Evolutionary conservation across 2,329 filamentous ascomycete species (phyloP).

Genomic region (Pseudocercospora musae): DNA sequence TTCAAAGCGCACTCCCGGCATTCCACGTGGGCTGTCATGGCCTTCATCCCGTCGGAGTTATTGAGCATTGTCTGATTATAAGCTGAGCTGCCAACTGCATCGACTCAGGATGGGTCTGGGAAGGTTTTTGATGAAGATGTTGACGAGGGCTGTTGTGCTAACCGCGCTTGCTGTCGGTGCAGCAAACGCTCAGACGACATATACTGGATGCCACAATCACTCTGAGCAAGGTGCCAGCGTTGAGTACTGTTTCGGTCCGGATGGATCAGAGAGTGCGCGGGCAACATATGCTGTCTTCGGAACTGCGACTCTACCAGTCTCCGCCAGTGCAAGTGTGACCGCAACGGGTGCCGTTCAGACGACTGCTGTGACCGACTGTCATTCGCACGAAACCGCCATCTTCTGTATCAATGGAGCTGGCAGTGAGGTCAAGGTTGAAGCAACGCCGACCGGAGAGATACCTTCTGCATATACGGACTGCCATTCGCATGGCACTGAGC

Average conservation of each 20-base stretch:
- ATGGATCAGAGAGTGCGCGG: slow-evolving; percentile 16
- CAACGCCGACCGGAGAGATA: slow-evolving; percentile 50
- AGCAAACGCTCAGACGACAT: slow-evolving; percentile 20
- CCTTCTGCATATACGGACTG: slow-evolving; percentile 56
- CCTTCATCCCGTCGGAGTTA: background rate
- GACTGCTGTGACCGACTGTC: slow-evolving; percentile 15
- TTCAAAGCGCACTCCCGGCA: background rate
- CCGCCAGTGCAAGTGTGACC: slow-evolving; percentile 12
- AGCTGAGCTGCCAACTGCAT: background rate
- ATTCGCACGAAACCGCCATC: slow-evolving; percentile 10
- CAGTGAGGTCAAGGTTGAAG: slow-evolving; percentile 50
- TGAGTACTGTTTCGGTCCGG: slow-evolving; percentile 20
- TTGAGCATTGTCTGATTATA: background rate
- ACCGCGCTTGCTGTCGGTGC: slow-evolving; percentile 1
- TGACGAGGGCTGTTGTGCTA: slow-evolving; percentile 5
- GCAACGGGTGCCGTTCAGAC: slow-evolving; percentile 11
- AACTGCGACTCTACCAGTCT: slow-evolving; percentile 8
- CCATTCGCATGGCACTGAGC: slow-evolving; percentile 57
- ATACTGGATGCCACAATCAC: slow-evolving; percentile 21
- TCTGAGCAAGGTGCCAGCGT: slow-evolving; percentile 11
- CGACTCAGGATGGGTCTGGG: background rate
- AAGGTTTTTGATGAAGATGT: slow-evolving; percentile 12
- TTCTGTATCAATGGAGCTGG: slow-evolving; percentile 44
- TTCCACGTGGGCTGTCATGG: background rate
- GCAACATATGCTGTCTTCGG: slow-evolving; percentile 14